Evolutionary conservation across 768 basidiomycete species (phyloP).

Genomic region (Stropharia rugosoannulata): DNA sequence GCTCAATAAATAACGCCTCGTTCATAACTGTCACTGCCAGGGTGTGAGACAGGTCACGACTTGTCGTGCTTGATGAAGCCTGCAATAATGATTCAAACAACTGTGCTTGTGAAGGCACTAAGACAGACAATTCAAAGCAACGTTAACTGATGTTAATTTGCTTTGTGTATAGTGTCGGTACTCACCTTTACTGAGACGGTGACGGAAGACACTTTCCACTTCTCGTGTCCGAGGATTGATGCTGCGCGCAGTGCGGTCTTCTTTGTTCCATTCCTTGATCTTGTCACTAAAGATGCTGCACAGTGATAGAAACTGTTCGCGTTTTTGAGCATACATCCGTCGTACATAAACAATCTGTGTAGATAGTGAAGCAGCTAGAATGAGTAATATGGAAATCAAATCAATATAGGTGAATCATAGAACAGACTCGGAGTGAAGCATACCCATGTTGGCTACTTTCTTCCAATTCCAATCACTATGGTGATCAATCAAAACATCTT

Average conservation of each 20-base stretch:
- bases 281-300: constrained; percentile 1
- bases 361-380: constrained; percentile 3
- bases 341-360: constrained; percentile 5
- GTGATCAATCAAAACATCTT: not conserved
- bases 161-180: too few relatives aligned
- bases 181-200: too few relatives aligned
- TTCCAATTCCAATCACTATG: not conserved
- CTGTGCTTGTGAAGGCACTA: not conserved
- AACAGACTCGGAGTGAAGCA: too few relatives aligned
- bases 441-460: not conserved
- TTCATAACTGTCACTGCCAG: not conserved
- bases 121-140: too few relatives aligned
- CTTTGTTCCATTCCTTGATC: constrained; percentile 5
- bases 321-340: constrained; percentile 10
- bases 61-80: not conserved
- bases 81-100: not conserved
- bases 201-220: too few relatives aligned
- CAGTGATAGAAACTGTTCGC: constrained; percentile 4
- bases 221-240: not conserved
- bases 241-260: constrained; percentile 8
- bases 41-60: too few relatives aligned
- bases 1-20: not conserved
- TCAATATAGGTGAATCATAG: too few relatives aligned
- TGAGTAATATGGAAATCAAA: too few relatives aligned
- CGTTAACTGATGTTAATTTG: constrained; percentile 4